Percentiles rank a stretch among this genome's conserved stretches.
phyloP scores from a whole-genome alignment of 2,329 filamentous ascomycete species.

The Aspergillus latus region DNA sequence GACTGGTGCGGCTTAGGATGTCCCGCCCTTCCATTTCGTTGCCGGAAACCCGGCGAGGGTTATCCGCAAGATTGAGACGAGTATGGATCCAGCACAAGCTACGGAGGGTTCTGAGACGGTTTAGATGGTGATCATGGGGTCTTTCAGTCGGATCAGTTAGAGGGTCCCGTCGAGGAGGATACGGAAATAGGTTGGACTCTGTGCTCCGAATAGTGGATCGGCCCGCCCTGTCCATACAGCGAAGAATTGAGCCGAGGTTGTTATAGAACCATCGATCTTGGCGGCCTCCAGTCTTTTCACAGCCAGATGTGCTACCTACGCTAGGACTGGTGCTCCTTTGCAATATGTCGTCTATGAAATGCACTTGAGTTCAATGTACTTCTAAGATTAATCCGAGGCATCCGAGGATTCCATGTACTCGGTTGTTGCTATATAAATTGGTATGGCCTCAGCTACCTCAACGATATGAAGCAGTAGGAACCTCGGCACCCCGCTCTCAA shows the following conservation, averaged over 20 bases:
- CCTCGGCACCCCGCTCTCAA: neutral
- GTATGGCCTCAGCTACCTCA: too few relatives aligned
- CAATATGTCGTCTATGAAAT: too few relatives aligned
- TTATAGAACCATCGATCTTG: neutral
- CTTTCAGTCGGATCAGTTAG: neutral
- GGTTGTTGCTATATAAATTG: too few relatives aligned
- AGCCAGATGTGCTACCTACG: too few relatives aligned
- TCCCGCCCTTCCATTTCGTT: constrained; percentile 30
- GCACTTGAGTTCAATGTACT: too few relatives aligned
- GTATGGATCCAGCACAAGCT: constrained; percentile 21
- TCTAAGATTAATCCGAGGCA: too few relatives aligned
- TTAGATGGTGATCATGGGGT: neutral
- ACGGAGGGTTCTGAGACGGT: neutral
- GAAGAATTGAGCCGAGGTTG: neutral
- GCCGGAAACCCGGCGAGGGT: constrained; percentile 29
- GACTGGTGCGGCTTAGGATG: constrained; percentile 21
- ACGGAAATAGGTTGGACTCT: neutral
- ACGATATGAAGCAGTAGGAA: neutral
- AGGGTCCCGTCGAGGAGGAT: neutral
- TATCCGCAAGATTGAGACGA: constrained; percentile 26
- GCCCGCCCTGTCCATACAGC: neutral
- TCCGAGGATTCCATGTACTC: too few relatives aligned
- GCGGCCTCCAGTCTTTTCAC: too few relatives aligned
- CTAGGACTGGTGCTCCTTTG: too few relatives aligned
- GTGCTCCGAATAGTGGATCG: neutral